Evolutionary conservation across 2,329 filamentous ascomycete genomes (phyloP), one percentile per base, ranked within the genome.

Genomic region (Pseudogymnoascus sp.): DNA sequence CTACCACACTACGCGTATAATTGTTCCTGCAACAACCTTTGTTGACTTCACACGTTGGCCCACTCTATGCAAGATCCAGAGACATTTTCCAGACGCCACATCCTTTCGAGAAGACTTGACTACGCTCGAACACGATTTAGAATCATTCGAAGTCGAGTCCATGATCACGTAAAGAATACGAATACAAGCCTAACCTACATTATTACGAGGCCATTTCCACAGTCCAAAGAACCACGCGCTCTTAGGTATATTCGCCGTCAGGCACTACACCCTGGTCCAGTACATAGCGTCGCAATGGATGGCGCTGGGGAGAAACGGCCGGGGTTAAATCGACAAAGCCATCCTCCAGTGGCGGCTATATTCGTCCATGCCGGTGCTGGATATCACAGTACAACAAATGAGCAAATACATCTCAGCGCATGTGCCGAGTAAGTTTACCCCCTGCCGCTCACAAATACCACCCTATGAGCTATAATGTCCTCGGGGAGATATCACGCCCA

Each of bases 331-430:
- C 56, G 37, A 19, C 62, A 63, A 62, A 28, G 24, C 26, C 60
- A 38, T n/a, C 31, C 53, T n/a, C 60, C 14, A 67, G 77, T 86
- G 8, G 86, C 86, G 63, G 92, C 91, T 64, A 93, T 99, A 61
- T 98, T 96, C 75, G 88, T 99, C 50, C 95, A 99, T 75, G 95
- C 93, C 38, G 95, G 95, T 35, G 95, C 95, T 14, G 95, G 95
- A 3, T 99, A 91, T 71, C 95, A 99, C 75, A 97, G 92, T 72
- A 80, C 84, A 24, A 84, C 89, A 65, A 98, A 98, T 72, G 93
- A 99, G 74, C 80, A 82, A 63, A 81, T 90, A 38, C 95, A 99
- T 72, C 83, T 99, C 8, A 82, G 88, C 71, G 92, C 92, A 43
- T 98, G 95, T 75, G 88, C 89, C 71, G 88, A 93, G 93, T 97